Evolutionary conservation across 176 grass and related monocot genomes (phyloP), one percentile per base, ranked within the genome.

Genomic region (Carex littledalei): DNA sequence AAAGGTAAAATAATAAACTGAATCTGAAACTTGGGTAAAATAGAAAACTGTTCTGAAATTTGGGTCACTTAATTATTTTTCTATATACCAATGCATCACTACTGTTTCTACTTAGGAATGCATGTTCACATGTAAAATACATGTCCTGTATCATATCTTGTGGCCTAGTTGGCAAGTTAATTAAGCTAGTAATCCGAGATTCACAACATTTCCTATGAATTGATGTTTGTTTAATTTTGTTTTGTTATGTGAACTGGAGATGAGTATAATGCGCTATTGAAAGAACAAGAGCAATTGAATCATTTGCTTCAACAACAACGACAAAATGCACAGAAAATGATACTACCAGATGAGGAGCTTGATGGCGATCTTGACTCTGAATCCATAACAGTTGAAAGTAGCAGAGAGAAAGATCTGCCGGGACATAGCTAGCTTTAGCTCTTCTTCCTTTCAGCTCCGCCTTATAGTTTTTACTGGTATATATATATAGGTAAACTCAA

Each of bases 281-380:
- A 68, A 68, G 62, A 84, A 47, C 68, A 84, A 18, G 62, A 68
- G 24, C 41, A 17, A 54, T 84, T 84, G 15, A 55, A 52, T 69
- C 16, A 34, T 84, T 64, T 49, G 81, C 47, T 84, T 69, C 65
- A 84, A 34, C 62, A 50, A 66, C 65, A 69, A 34, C 65, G 50
- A 32, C 81, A 54, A 29, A 68, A 34, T 22, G 22, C 47, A 14
- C 74, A 57, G 29, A 78, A 57, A 56, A 57, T 78, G 10, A 78
- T 78, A 57, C 13, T 78, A 32, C 50, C 52, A 34, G 52, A 78
- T 8, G 52, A 78, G n/a, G 74, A 78, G 24, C 74, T 78, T 3
- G 26, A 78, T 34, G 52, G 26, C 0, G 52, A 78, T 15, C 49
- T 78, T 8, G 74, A 78, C 1, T 8, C 49, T 15, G 74, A 78